These are phyloP conservation scores for Polytolypa hystricis DNA, from an alignment of 2,329 filamentous ascomycete genomes.

Conservation along the genomic window DNA sequence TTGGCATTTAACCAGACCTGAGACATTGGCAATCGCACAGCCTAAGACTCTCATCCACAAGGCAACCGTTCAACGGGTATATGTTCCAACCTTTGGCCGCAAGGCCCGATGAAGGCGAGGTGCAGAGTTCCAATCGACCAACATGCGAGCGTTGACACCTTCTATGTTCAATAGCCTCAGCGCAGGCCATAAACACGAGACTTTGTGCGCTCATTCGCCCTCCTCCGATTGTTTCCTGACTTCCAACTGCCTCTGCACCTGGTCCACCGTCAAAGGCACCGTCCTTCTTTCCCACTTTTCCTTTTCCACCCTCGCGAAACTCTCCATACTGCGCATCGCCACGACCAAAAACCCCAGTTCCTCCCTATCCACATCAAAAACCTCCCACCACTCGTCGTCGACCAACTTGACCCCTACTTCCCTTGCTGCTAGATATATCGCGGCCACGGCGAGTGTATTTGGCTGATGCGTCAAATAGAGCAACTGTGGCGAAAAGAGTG, in stretches of 20 bases:
- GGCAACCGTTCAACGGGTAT: too few species aligned
- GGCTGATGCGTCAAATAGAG: conserved; percentile 90
- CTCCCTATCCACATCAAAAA: conserved; percentile 91
- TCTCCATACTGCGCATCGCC: conserved; percentile 66
- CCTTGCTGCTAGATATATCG: conserved; percentile 78
- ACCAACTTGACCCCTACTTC: conserved; percentile 70
- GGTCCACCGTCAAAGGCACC: conserved; percentile 49
- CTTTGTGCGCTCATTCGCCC: conserved; percentile 25
- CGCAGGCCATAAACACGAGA: neutral
- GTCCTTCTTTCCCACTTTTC: conserved; percentile 42
- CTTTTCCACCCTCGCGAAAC: conserved; percentile 52
- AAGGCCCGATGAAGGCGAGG: too few species aligned
- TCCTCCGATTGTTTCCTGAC: conserved; percentile 34
- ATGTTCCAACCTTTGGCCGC: too few species aligned
- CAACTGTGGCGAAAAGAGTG: conserved; percentile 75
- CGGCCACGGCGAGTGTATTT: conserved; percentile 69
- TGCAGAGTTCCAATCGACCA: too few species aligned
- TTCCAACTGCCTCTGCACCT: conserved; percentile 50
- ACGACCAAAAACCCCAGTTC: conserved; percentile 89
- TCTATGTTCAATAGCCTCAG: too few species aligned
- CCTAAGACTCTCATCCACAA: too few species aligned
- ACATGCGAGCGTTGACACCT: too few species aligned
- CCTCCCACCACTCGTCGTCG: conserved; percentile 88
- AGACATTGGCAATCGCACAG: too few species aligned
- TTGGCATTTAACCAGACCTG: too few species aligned